A percentile compares a stretch with the other conserved stretches of the same genome.
These are phyloP conservation scores for Serendipita vermifera DNA, from an alignment of 768 basidiomycete genomes.

Conservation along the genomic window DNA sequence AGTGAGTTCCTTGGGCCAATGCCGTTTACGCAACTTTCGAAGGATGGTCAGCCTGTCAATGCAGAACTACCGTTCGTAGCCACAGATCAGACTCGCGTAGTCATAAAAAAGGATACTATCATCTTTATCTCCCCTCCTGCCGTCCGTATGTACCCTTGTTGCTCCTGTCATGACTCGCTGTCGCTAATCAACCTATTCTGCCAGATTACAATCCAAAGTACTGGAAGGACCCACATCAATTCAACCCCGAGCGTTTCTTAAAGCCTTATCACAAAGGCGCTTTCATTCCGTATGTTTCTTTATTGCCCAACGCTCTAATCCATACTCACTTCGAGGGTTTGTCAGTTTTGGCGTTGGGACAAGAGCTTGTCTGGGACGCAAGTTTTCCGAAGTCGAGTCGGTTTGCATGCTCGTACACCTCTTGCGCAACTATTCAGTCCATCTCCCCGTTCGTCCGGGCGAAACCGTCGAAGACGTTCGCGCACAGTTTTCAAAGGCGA, in stretches of 20 bases:
- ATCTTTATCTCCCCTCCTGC: slow-evolving; percentile 3
- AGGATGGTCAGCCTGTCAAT: background rate
- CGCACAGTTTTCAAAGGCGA: slow-evolving; percentile 5
- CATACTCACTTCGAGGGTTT: background rate
- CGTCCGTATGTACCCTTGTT: background rate
- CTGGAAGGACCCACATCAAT: background rate
- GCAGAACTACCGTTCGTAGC: background rate
- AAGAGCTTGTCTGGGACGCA: slow-evolving; percentile 39
- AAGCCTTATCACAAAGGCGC: background rate
- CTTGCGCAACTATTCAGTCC: background rate
- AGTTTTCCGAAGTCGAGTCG: slow-evolving; percentile 34
- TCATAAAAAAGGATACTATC: slow-evolving; percentile 2
- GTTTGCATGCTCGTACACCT: slow-evolving; percentile 29
- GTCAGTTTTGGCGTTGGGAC: slow-evolving; percentile 23
- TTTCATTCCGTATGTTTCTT: slow-evolving; percentile 1
- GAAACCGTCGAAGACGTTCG: slow-evolving; percentile 1
- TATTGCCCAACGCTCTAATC: background rate
- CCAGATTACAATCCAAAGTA: slow-evolving; percentile 10
- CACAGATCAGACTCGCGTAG: background rate
- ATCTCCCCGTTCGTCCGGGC: background rate
- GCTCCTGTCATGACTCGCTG: background rate
- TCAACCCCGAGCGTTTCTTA: background rate
- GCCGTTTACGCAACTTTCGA: background rate
- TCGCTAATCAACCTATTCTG: background rate
- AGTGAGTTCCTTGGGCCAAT: slow-evolving; percentile 1